phyloP scores from a whole-genome alignment of 192 early-diverging fungal genomes.

The Radiomyces spectabilis region DNA sequence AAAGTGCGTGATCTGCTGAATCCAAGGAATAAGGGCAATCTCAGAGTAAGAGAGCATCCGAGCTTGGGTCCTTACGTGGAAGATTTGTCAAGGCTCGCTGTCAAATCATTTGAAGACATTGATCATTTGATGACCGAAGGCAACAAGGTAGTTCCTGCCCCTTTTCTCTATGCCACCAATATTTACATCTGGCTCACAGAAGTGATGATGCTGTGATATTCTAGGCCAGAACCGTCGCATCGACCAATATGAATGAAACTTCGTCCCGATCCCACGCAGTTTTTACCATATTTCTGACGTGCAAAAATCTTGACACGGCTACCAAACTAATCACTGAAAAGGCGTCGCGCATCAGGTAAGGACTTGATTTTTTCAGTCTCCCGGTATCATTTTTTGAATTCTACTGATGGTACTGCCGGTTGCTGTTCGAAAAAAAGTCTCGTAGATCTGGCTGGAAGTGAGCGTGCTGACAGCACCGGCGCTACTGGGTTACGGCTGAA shows the following conservation, averaged over 20 bases:
- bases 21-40: slow-evolving; percentile 55
- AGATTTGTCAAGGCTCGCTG: slow-evolving; percentile 80
- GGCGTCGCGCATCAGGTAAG: slow-evolving; percentile 61
- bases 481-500: slow-evolving; percentile 77
- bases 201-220: no score
- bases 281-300: slow-evolving; percentile 68
- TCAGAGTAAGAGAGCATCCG: slow-evolving; percentile 79
- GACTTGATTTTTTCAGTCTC: background rate
- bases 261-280: slow-evolving; percentile 86
- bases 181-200: no score
- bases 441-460: slow-evolving; percentile 91
- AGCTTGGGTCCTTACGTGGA: slow-evolving; percentile 83
- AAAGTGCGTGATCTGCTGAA: slow-evolving; percentile 73
- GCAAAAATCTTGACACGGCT: slow-evolving; percentile 38
- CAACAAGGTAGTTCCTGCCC: slow-evolving; percentile 67
- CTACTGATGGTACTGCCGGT: background rate
- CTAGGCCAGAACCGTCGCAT: slow-evolving; percentile 75
- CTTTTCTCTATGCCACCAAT: no score
- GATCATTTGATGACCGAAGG: slow-evolving; percentile 69
- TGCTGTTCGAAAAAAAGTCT: slow-evolving; percentile 34
- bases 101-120: slow-evolving; percentile 64
- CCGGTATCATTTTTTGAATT: background rate
- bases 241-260: slow-evolving; percentile 92
- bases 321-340: slow-evolving; percentile 57
- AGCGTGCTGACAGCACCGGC: slow-evolving; percentile 82